These are phyloP conservation scores for Sugiyamaella smithiae DNA, from an alignment of 805 yeast species.

Conservation along the genomic window DNA sequence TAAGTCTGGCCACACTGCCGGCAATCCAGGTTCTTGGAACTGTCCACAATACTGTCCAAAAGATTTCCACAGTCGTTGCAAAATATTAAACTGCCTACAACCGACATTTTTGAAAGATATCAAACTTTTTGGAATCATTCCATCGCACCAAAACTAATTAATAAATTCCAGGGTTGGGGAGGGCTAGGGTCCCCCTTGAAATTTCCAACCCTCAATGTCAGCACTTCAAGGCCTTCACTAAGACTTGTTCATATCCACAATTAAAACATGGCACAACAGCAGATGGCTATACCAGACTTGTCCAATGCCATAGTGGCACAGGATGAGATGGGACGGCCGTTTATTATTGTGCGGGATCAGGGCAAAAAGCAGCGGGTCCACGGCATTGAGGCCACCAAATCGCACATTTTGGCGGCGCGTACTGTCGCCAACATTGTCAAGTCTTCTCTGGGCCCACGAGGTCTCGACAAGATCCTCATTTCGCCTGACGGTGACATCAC, in stretches of 20 bases:
- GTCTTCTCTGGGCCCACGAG: conserved; percentile 95
- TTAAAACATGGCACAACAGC: conserved; percentile 15
- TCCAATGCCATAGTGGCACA: conserved; percentile 98
- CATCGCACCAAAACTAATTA: conserved; percentile 1
- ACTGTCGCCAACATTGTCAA: conserved; percentile 89
- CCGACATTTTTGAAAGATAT: conserved; percentile 59
- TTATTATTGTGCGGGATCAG: conserved; percentile 86
- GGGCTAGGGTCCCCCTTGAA: background rate
- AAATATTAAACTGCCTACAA: conserved; percentile 91
- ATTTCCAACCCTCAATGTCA: no score
- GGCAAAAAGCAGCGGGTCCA: conserved; percentile 36
- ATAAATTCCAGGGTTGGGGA: conserved; percentile 2
- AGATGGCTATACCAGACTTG: conserved; percentile 71
- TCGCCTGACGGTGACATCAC: conserved; percentile 98
- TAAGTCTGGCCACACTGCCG: conserved; percentile 46
- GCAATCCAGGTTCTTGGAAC: conserved; percentile 53
- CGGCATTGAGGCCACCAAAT: conserved; percentile 72
- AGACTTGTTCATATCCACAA: background rate
- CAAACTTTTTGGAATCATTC: background rate
- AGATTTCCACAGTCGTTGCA: conserved; percentile 92
- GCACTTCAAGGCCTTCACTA: background rate
- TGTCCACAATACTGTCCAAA: conserved; percentile 61
- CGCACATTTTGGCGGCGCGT: conserved; percentile 92
- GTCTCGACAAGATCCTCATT: conserved; percentile 93
- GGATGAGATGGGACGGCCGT: conserved; percentile 99